Base-by-base conservation (phyloP, 169 alveolate genomes). In the Plasmodium gaboni region DNA sequence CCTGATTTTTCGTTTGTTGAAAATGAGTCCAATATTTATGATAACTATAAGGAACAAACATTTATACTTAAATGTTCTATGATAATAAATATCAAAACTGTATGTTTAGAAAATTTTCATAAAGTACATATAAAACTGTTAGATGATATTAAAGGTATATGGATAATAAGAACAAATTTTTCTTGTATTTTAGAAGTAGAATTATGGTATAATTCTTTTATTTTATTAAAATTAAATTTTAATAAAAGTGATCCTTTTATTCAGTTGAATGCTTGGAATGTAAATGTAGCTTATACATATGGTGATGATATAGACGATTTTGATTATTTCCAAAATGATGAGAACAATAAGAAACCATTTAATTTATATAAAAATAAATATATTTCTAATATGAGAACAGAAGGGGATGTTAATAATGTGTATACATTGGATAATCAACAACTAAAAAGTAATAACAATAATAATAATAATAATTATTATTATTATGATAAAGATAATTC, bases 241-340 rank as follows among this genome's bases (percentile, higher is more conserved):
- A 65, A 70, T 86, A 74, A 70, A 46, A 17, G 50, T 26, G 19
- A 69, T 38, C 38, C 86, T 3, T 69, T 57, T 53, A 69, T 86
- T 26, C 71, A 70, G 26, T 53, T 86, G 51, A 86, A 86, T 60
- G 55, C 87, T 1, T 86, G 92, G 92, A 57, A 26, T 44, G 87
- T 86, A 15, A 24, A 86, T 51, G 92, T 86, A 7, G 92, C 92
- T 0, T 86, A 86, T 8, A 86, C 86, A 13, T 71, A 70, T 86
- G 92, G 92, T 61, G 92, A 86, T 51, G 92, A 86, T 55, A 60
- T 86, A 22, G 92, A 86, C 48, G 92, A 86, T 38, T 51, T 72
- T 26, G 90, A 80, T 70, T 59, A 59, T 12, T 46, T 46, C n/a
- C 26, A 72, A 32, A 86, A 50, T n/a, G 17, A 64, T 15, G 28